Evolutionary conservation across 2,329 filamentous ascomycete species (phyloP).

Genomic region (Geosmithia morbida): DNA sequence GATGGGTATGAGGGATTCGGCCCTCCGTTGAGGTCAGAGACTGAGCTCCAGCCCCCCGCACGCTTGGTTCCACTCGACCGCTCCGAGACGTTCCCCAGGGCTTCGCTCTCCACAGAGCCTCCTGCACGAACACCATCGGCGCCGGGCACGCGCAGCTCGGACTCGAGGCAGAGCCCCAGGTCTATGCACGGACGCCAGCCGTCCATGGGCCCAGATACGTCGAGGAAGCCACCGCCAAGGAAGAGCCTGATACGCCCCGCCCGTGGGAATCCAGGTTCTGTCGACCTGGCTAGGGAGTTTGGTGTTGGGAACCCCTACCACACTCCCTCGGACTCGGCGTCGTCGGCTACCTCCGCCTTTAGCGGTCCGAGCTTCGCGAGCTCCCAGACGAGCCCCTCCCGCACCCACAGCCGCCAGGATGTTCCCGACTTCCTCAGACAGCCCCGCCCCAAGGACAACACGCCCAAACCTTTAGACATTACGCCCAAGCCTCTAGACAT

Average conservation of each 20-base stretch:
- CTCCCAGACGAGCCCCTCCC: constrained; percentile 34
- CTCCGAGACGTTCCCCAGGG: constrained; percentile 38
- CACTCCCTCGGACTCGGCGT: constrained; percentile 46
- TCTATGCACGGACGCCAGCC: constrained; percentile 17
- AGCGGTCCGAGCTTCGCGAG: constrained; percentile 45
- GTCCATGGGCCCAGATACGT: constrained; percentile 32
- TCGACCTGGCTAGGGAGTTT: constrained; percentile 46
- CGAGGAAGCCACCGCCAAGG: constrained; percentile 36
- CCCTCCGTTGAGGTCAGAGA: constrained; percentile 22
- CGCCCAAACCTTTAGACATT: not conserved
- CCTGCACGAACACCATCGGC: constrained; percentile 32
- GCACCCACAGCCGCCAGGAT: constrained; percentile 28
- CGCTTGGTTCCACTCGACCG: constrained; percentile 24
- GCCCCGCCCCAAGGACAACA: constrained; percentile 10
- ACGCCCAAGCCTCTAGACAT: not conserved
- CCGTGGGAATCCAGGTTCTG: constrained; percentile 22
- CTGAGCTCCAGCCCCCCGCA: constrained; percentile 19
- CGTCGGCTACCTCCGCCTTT: constrained; percentile 47
- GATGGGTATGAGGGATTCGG: constrained; percentile 46
- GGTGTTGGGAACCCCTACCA: constrained; percentile 51
- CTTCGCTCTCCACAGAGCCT: constrained; percentile 18
- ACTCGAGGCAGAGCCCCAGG: constrained; percentile 8
- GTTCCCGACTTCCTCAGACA: constrained; percentile 34
- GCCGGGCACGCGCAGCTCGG: constrained; percentile 26
- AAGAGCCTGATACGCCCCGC: constrained; percentile 29